A percentile compares a stretch with the other conserved stretches of the same genome.
phyloP scores from a whole-genome alignment of 352 stramenopile genomes.

The Phytopythium sindhum region DNA sequence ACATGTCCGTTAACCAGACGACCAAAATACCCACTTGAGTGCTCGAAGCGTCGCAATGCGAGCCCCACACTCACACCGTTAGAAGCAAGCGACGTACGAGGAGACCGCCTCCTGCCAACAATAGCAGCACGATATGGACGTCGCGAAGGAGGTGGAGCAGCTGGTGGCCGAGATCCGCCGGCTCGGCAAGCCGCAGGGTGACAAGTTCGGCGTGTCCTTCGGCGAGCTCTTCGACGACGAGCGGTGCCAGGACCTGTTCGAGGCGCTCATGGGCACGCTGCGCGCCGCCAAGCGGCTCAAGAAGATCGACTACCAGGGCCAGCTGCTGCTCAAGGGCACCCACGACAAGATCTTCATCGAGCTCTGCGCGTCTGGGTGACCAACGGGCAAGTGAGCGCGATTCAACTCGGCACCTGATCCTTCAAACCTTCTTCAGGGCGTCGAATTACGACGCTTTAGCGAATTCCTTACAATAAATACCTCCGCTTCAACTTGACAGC shows the following conservation, averaged over 20 bases:
- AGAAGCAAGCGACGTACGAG: not conserved
- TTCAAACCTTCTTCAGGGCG: slow-evolving; percentile 2
- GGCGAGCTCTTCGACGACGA: slow-evolving; percentile 83
- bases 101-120: not conserved
- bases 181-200: slow-evolving; percentile 44
- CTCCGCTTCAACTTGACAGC: not conserved
- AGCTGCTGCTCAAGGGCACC: slow-evolving; percentile 79
- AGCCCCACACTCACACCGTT: no score
- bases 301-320: slow-evolving; percentile 76
- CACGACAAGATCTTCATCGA: slow-evolving; percentile 79
- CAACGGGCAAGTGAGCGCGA: not conserved
- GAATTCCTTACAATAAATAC: slow-evolving; percentile 6
- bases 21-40: not conserved
- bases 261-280: slow-evolving; percentile 83
- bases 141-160: slow-evolving; percentile 71
- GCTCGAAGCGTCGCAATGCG: slow-evolving; percentile 12
- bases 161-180: slow-evolving; percentile 71
- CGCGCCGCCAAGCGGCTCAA: slow-evolving; percentile 71
- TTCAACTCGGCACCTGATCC: slow-evolving; percentile 4
- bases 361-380: slow-evolving; percentile 36
- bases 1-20: not conserved
- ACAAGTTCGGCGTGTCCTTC: slow-evolving; percentile 65
- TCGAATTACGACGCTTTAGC: not conserved
- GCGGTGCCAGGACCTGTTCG: slow-evolving; percentile 70
- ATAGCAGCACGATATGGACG: slow-evolving; percentile 26